These are phyloP conservation scores for Blastocystis sp. DNA, from an alignment of 352 stramenopile genomes.

Conservation along the genomic window DNA sequence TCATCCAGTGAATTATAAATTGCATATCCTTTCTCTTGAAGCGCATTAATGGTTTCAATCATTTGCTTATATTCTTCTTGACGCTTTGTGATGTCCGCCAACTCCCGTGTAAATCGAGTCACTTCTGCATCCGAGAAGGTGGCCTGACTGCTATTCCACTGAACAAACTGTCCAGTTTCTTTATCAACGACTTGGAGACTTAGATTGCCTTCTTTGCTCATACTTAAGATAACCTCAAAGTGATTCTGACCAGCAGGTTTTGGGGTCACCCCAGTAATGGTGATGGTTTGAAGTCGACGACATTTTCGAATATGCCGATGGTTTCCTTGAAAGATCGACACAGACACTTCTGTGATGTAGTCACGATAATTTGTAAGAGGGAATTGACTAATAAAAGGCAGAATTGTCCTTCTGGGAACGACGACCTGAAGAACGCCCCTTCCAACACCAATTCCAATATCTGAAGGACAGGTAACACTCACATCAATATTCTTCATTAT, in stretches of 20 bases:
- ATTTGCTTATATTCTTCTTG: too few relatives aligned
- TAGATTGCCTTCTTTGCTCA: background rate
- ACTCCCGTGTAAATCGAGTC: too few relatives aligned
- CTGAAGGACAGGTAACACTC: background rate
- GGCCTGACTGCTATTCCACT: too few relatives aligned
- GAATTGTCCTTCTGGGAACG: background rate
- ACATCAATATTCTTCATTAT: too few relatives aligned
- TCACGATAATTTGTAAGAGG: background rate
- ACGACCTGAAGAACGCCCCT: background rate
- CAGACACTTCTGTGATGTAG: background rate
- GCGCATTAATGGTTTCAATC: too few relatives aligned
- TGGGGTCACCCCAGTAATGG: background rate
- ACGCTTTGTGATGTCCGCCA: too few relatives aligned
- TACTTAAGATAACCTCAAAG: background rate
- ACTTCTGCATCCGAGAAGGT: too few relatives aligned
- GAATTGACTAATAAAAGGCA: background rate
- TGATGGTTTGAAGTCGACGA: background rate
- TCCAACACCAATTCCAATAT: background rate
- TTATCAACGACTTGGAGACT: background rate
- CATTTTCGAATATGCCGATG: background rate
- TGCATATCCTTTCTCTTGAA: too few relatives aligned
- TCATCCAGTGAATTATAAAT: too few relatives aligned
- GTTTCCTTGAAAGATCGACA: slow-evolving; percentile 5
- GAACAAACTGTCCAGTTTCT: background rate
- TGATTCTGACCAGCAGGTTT: background rate